Base-by-base conservation (phyloP, 75 land plant species). In the Isoetes taiwanensis region DNA sequence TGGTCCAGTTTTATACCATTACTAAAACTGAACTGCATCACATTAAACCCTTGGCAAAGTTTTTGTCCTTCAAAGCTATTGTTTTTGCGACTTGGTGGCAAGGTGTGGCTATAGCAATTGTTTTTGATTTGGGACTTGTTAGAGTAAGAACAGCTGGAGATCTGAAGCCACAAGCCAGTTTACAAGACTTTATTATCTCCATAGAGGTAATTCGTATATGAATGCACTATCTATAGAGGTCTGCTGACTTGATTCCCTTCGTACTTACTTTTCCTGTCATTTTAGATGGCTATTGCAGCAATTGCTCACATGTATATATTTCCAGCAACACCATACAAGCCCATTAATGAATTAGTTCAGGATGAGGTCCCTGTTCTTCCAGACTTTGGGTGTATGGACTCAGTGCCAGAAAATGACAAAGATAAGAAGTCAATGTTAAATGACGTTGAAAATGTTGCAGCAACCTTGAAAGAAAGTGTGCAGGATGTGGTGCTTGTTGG, bases 51-150 rank as follows among this genome's bases (percentile, higher is more conserved):
- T 61, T 90, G 32, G 80, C 86, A 28, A 90, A 90, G 71, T 90
- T 90, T 58, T 72, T 90, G 28, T 85, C 86, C 65, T 85, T 90
- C 70, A 90, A 90, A 67, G 82, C 90, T 0, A 90, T 90, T 61
- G 96, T 90, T 4, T 90, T 90, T 72, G 96, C 96, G 25, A 90
- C 96, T 0, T 90, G 96, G 96, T 90, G 96, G 96, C 96, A 90
- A 61, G 90, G 96, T 26, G 89, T 90, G 3, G 78, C 79, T 16
- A 85, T 90, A 54, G 85, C 86, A 0, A 17, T 76, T 30, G 41
- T 85, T 30, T 80, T 78, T 67, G 60, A 67, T 21, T 27, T 78
- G 41, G 61, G 62, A 23, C 59, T 74, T 28, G 59, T 73, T 37
- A 57, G 53, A 28, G 28, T 23, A 31, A 32, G 54, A 16, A 27